A percentile compares a stretch with the other conserved stretches of the same genome.
phyloP scores from a whole-genome alignment of 306 rosid species.

The Aeschynomene evenia region DNA sequence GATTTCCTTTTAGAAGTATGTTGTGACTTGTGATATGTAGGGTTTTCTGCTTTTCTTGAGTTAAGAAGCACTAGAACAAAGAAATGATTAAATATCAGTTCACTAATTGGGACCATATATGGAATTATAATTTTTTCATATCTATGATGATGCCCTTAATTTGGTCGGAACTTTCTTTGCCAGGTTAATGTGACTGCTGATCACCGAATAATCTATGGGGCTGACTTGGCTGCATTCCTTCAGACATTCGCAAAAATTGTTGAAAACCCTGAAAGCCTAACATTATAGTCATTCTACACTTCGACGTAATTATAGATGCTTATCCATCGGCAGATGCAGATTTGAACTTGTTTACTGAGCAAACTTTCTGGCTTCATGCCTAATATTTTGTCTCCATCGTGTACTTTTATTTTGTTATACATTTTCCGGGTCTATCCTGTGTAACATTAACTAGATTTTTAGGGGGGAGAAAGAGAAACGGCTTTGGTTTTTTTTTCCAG shows the following conservation, averaged over 20 bases:
- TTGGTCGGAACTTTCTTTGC: constrained; percentile 12
- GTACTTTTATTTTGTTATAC: constrained; percentile 22
- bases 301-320: constrained; percentile 14
- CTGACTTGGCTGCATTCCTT: constrained; percentile 79
- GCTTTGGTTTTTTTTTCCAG: background rate
- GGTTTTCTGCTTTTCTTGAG: too few species aligned
- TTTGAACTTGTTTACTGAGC: constrained; percentile 9
- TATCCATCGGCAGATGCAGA: constrained; percentile 14
- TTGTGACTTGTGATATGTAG: background rate
- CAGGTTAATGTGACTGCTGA: constrained; percentile 92
- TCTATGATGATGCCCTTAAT: background rate
- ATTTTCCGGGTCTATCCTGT: constrained; percentile 24
- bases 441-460: constrained; percentile 31
- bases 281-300: constrained; percentile 47
- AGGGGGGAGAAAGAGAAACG: constrained; percentile 35
- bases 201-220: constrained; percentile 78
- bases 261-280: constrained; percentile 75
- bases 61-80: background rate
- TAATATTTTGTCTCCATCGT: constrained; percentile 26
- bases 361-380: constrained; percentile 26
- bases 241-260: constrained; percentile 69
- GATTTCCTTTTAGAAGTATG: background rate
- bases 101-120: background rate
- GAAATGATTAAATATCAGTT: background rate
- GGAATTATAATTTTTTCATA: background rate